phyloP scores from a whole-genome alignment of 2,329 filamentous ascomycete species.

The Neofusicoccum sp. region DNA sequence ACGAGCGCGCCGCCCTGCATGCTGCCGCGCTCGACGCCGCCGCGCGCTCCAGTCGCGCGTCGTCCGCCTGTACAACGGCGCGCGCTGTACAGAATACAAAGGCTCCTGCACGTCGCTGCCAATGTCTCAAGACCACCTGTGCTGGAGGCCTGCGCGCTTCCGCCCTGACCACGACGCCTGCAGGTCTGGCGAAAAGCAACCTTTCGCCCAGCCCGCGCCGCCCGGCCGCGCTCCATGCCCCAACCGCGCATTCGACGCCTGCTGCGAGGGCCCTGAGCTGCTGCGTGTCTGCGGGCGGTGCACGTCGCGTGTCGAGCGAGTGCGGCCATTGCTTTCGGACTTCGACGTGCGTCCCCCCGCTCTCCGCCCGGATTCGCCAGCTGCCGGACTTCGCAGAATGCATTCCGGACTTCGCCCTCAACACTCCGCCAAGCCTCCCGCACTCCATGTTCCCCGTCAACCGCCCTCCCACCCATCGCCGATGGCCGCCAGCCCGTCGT shows the following conservation, averaged over 20 bases:
- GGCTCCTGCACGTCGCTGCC: neutral
- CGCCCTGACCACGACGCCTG: neutral
- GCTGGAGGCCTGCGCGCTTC: neutral
- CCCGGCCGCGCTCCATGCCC: neutral
- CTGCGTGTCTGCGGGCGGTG: neutral
- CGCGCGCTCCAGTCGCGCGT: neutral
- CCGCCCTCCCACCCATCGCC: constrained; percentile 1
- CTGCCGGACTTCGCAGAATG: constrained; percentile 21
- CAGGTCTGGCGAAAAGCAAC: neutral
- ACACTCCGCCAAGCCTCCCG: neutral
- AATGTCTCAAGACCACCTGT: neutral
- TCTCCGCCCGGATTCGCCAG: constrained; percentile 21
- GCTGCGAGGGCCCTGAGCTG: neutral
- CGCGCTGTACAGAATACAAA: neutral
- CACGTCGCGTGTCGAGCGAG: neutral
- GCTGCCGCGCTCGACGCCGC: neutral
- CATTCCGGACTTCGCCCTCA: constrained; percentile 17
- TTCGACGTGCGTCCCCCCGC: constrained; percentile 12
- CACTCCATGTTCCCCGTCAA: constrained; percentile 1
- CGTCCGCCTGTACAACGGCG: neutral
- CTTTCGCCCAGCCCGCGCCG: neutral
- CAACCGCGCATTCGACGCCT: neutral
- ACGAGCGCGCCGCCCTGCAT: neutral
- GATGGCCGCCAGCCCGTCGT: neutral
- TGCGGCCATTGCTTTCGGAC: constrained; percentile 16